Percentiles rank a stretch among this genome's conserved stretches.
phyloP scores from a whole-genome alignment of 2,329 filamentous ascomycete species.

The Exophiala alcalophila region DNA sequence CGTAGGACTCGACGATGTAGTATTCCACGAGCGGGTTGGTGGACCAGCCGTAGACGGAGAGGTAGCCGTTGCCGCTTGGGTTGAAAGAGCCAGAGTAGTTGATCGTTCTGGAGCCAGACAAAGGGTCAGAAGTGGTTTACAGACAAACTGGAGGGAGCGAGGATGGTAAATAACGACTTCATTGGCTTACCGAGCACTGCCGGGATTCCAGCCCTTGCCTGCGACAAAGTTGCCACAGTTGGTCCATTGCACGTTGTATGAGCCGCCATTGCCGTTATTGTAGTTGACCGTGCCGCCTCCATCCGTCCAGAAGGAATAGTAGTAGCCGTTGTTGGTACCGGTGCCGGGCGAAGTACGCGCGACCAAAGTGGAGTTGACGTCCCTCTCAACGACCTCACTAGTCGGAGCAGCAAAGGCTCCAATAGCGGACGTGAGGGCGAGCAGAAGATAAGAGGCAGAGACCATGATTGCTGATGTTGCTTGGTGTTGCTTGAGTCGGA shows the following conservation, averaged over 20 bases:
- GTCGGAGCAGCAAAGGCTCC: constrained; percentile 31
- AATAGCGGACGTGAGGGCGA: constrained; percentile 29
- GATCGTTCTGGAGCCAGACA: constrained; percentile 30
- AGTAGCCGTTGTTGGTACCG: constrained; percentile 45
- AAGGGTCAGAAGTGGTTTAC: background rate
- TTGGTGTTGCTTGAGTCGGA: background rate
- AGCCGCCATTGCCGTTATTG: constrained; percentile 44
- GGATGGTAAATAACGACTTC: background rate
- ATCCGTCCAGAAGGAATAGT: constrained; percentile 52
- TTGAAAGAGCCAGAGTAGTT: constrained; percentile 34
- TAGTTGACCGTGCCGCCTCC: constrained; percentile 45
- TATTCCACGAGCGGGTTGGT: constrained; percentile 38
- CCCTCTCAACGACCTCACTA: constrained; percentile 22
- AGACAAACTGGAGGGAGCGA: background rate
- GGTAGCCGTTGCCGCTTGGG: constrained; percentile 36
- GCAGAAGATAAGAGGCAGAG: constrained; percentile 30
- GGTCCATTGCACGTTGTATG: constrained; percentile 48
- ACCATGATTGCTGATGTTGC: constrained; percentile 29
- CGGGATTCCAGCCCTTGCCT: constrained; percentile 59
- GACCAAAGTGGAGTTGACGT: constrained; percentile 26
- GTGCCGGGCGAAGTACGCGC: constrained; percentile 29
- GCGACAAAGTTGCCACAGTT: constrained; percentile 54
- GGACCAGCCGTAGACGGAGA: constrained; percentile 44
- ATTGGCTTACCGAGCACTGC: constrained; percentile 45
- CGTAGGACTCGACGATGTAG: constrained; percentile 39